Conservation (phyloP, 2,329 filamentous ascomycete genomes). For the Niveomyces coronatus region DNA sequence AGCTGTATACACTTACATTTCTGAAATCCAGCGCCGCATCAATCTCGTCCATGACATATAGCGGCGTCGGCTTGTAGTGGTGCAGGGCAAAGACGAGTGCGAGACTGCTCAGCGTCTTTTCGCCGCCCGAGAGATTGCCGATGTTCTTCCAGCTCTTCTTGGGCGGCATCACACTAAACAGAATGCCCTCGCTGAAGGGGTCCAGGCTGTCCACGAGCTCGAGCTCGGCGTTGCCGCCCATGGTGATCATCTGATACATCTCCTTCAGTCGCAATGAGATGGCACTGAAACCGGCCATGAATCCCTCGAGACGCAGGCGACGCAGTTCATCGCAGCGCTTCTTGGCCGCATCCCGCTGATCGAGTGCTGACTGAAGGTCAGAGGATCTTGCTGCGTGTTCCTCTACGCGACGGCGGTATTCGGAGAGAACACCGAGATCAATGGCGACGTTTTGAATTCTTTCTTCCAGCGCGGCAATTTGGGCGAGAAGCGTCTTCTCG, state of each 20-base stretch:
- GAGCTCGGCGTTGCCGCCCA: slow-evolving; percentile 96
- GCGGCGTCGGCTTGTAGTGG: slow-evolving; percentile 92
- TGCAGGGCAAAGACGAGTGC: slow-evolving; percentile 96
- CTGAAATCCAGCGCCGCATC: slow-evolving; percentile 95
- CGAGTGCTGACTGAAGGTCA: slow-evolving; percentile 70
- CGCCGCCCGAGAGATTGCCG: slow-evolving; percentile 85
- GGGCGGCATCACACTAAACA: slow-evolving; percentile 97
- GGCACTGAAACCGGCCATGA: slow-evolving; percentile 94
- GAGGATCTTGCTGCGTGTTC: slow-evolving; percentile 74
- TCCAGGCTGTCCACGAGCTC: slow-evolving; percentile 94
- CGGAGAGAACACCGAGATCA: slow-evolving; percentile 77
- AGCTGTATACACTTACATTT: slow-evolving; percentile 61
- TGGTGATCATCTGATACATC: slow-evolving; percentile 99
- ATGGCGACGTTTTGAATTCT: slow-evolving; percentile 77
- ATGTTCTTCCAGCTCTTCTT: slow-evolving; percentile 99
- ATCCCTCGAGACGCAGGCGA: slow-evolving; percentile 81
- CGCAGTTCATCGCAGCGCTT: slow-evolving; percentile 87
- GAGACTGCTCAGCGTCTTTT: slow-evolving; percentile 90
- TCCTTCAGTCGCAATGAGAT: slow-evolving; percentile 95
- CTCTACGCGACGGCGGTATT: slow-evolving; percentile 78
- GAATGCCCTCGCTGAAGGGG: slow-evolving; percentile 91
- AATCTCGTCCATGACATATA: slow-evolving; percentile 99
- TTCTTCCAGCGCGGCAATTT: slow-evolving; percentile 53
- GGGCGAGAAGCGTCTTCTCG: slow-evolving; percentile 49
- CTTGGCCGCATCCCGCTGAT: slow-evolving; percentile 76